Base-by-base conservation (phyloP, 2,329 filamentous ascomycete species). In the Achaetomium macrosporum region DNA sequence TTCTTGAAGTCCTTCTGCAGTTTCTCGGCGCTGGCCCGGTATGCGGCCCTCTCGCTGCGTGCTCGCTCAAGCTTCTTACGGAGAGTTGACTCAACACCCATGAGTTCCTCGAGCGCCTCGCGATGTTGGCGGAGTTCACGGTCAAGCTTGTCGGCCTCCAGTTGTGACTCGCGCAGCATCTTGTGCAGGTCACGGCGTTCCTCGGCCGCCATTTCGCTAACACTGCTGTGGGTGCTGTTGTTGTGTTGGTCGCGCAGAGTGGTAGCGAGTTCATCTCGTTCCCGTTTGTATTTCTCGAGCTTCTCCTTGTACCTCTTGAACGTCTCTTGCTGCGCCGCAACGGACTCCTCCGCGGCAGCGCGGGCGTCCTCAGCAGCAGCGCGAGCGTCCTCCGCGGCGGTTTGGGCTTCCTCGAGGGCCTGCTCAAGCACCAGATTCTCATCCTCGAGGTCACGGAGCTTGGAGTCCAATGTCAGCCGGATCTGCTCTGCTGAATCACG, bases 121-220 rank as follows among this genome's bases (percentile, higher is more conserved):
- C 89, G 84, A 56, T 87, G 83, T 63, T 87, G 82, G 6, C 78
- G 75, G 29, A 93, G 76, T 63, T 88, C 83, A 53, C 88, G 76
- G 60, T 88, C 84, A n/a, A 93, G 75, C 33, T 83, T 79, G 66
- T 88, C 82, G 40, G 78, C 73, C 62, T 85, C 80, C 12, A 82
- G 73, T 66, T 86, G 83, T 17, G 79, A 79, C 61, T 81, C 77
- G 56, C 81, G 82, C 25, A 84, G 72, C 67, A 81, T 75, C 48
- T 76, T 72, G 57, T 83, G 79, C 17, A 88, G 69, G 54, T 84
- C 80, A 39, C 76, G 73, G 41, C 80, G 76, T 63, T 83, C 80
- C 51, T 78, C 77, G 44, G 71, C 70, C 11, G 72, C 71, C 33
- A 77, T 73, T 16, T 71, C 71, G 64, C 57, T 72, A 63, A 48